Evolutionary conservation across 768 basidiomycete species (phyloP), one percentile per base, ranked within the genome.

Genomic region (Boletus rufocinnamomeus): DNA sequence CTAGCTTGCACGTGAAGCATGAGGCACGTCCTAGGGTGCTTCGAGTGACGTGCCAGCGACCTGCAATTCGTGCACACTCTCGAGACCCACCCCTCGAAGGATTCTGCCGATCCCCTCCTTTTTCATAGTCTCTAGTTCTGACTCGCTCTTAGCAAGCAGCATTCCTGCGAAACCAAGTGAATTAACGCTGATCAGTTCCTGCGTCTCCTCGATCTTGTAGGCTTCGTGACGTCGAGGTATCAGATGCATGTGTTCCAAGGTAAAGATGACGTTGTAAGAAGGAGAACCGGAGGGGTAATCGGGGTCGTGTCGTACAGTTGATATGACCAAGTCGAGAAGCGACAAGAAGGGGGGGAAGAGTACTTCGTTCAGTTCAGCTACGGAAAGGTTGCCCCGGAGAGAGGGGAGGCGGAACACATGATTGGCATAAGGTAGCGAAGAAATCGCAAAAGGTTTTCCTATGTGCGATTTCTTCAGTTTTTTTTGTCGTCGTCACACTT

Each of bases 81-180:
- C 73, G 63, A 89, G 72, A 27, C 80, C 89, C 10, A 93, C 89
- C 21, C 75, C 80, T 50, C 77, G 73, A 61, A 95, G 69, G 35
- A 95, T 86, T 57, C 78, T 84, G 9, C 79, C 76, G 28, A 90
- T 75, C 1, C 85, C 82, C 70, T 87, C 85, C 57, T 75, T 72
- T 71, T 83, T 83, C 43, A 97, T 80, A 2, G 80, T 82, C 55
- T 85, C 83, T 50, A 93, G 71, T 74, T 95, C 93, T 21, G 79
- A 79, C 54, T 89, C 84, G 61, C 88, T 93, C 77, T 89, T 93
- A 27, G 91, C 93, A 54, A 97, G 82, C 60, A 97, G 65, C 87
- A 92, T 85, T 1, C 95, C 95, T 8, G 93, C 90, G 69, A 89
- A 97, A 16, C 92, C 95, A 49, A 97, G 80, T 46, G 95, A 82